phyloP scores from a whole-genome alignment of 23 red algal genomes.

The Gracilariopsis chorda region DNA sequence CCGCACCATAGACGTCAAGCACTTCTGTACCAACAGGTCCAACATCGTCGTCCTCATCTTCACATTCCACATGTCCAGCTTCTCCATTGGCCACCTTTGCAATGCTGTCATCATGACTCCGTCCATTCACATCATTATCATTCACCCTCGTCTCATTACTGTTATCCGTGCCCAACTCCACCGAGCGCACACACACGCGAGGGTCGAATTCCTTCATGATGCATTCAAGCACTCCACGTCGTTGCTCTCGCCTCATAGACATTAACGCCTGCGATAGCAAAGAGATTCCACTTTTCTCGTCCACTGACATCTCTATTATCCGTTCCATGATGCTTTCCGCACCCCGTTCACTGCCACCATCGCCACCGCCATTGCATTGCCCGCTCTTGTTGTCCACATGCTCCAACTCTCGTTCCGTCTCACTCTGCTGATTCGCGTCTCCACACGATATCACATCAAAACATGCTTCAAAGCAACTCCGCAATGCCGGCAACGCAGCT shows the following conservation, averaged over 20 bases:
- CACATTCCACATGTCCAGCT: neutral
- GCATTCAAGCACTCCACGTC: conserved; percentile 40
- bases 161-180: neutral
- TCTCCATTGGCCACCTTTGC: neutral
- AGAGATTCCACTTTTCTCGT: conserved; percentile 40
- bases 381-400: neutral
- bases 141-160: conserved; percentile 6
- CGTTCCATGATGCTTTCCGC: neutral
- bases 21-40: neutral
- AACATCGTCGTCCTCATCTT: conserved; percentile 16
- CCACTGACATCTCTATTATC: conserved; percentile 5
- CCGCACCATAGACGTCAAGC: neutral
- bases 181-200: conserved; percentile 3
- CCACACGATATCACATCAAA: neutral
- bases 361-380: neutral
- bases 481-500: conserved; percentile 37
- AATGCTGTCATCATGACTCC: neutral
- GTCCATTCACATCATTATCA: neutral
- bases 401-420: neutral
- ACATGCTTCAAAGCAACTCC: conserved; percentile 23
- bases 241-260: conserved; percentile 35
- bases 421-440: neutral
- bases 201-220: conserved; percentile 61
- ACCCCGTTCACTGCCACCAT: neutral
- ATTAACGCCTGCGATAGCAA: conserved; percentile 47